phyloP scores from a whole-genome alignment of 495 filamentous ascomycete genomes.

The Amniculicola lignicola region DNA sequence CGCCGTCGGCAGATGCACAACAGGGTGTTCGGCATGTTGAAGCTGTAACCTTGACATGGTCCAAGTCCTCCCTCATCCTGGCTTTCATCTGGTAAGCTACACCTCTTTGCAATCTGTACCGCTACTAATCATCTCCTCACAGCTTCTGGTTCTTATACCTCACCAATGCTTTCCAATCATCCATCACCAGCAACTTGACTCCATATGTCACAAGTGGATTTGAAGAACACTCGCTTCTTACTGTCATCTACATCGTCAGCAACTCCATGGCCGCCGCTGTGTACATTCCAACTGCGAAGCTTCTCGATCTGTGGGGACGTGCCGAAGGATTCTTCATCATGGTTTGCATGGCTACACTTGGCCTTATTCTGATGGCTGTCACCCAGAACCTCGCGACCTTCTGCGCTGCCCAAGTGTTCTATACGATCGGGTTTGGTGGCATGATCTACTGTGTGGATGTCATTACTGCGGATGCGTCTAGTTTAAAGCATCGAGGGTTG shows the following conservation, averaged over 20 bases:
- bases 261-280: constrained; percentile 58
- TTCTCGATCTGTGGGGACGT: constrained; percentile 63
- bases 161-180: constrained; percentile 49
- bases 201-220: constrained; percentile 35
- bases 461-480: constrained; percentile 63
- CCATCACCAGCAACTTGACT: constrained; percentile 37
- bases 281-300: constrained; percentile 60
- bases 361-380: constrained; percentile 45
- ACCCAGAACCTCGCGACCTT: not conserved
- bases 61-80: constrained; percentile 45
- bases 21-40: constrained; percentile 49
- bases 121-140: not conserved
- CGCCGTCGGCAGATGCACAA: constrained; percentile 34
- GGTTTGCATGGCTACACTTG: constrained; percentile 40
- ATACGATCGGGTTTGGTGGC: not conserved
- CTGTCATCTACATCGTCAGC: constrained; percentile 42
- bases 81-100: constrained; percentile 46
- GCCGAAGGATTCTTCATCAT: constrained; percentile 50
- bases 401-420: not conserved
- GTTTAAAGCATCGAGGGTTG: constrained; percentile 59
- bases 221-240: constrained; percentile 29
- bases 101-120: not conserved
- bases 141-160: constrained; percentile 54
- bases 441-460: constrained; percentile 13
- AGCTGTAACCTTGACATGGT: constrained; percentile 50